Base-by-base conservation (phyloP, 1,284 basidiomycete species). In the Trichosporon coremiiforme region DNA sequence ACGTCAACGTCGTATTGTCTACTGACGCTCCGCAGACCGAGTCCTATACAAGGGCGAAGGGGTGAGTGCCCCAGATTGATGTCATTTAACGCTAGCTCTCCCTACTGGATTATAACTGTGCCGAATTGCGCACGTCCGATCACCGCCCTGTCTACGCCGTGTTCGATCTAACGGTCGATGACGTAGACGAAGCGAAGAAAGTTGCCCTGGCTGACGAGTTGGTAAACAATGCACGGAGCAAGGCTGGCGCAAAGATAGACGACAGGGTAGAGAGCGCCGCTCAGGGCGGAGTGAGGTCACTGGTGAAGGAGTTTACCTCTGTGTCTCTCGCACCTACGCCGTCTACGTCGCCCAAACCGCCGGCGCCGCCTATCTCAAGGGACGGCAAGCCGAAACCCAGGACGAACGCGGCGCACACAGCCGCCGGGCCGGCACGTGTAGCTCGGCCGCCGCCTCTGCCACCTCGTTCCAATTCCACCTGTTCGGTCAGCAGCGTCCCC, bases 81-180 rank as follows among this genome's bases (percentile, higher is more conserved):
- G 6, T 15, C 22, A 2, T 17, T 66, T 74, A 41, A 73, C 63
- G 22, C 33, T 57, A 76, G 69, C 67, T 78, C 4, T 65, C 74
- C 9, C 71, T 80, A 33, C 75, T 79, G 41, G 75, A 76, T 2
- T 88, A 88, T 73, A 71, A 79, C 35, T 80, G 94, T 69, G 91
- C 93, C 20, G 92, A 96, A 75, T 85, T 99, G 71, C 87, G 86
- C 77, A 89, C 91, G 1, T 98, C 95, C 10, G 97, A 99, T 84
- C 97, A 99, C 81, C 89, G 92, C 75, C 97, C 97, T 77, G 95
- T 99, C 0, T 96, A 92, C 76, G 93, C 90, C 1, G 83, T 92
- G 5, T 94, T 98, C 83, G 86, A 88, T 65, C 89, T 90, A 0
- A 88, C 90, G 66, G 89, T 96, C 33, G 87, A 91, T 63, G 87